A percentile compares a stretch with the other conserved stretches of the same genome.
These are phyloP conservation scores for Acanthamoeba pearcei DNA, from an alignment of 208 protist species.

Conservation along the genomic window DNA sequence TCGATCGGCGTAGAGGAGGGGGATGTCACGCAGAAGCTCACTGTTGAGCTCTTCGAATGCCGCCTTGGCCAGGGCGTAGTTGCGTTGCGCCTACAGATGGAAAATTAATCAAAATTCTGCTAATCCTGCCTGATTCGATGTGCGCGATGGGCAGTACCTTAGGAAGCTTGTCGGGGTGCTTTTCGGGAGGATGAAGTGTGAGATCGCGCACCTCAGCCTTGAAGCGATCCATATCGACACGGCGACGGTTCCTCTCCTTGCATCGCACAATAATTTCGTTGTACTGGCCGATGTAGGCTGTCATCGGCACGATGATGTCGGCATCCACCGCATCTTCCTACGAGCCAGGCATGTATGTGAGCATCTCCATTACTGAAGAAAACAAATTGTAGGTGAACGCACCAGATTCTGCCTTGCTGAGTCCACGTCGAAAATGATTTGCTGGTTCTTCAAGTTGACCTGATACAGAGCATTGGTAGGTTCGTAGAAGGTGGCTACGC, in stretches of 20 bases:
- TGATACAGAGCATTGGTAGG: slow-evolving; percentile 5
- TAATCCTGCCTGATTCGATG: neutral
- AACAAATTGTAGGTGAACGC: neutral
- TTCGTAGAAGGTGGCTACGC: slow-evolving; percentile 58
- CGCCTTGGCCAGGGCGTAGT: slow-evolving; percentile 45
- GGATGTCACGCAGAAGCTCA: slow-evolving; percentile 49
- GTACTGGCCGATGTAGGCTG: slow-evolving; percentile 63
- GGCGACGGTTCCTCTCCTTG: slow-evolving; percentile 65
- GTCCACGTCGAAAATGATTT: slow-evolving; percentile 62
- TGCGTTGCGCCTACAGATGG: slow-evolving; percentile 12
- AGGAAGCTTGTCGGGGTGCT: slow-evolving; percentile 50
- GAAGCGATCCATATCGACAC: slow-evolving; percentile 66
- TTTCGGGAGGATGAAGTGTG: slow-evolving; percentile 54
- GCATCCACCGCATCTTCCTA: slow-evolving; percentile 35
- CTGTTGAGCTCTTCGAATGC: slow-evolving; percentile 65
- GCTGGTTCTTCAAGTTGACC: slow-evolving; percentile 47
- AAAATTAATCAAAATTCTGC: no score
- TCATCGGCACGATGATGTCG: slow-evolving; percentile 34
- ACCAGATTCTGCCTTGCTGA: slow-evolving; percentile 19
- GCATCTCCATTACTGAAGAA: neutral
- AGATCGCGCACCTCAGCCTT: slow-evolving; percentile 57
- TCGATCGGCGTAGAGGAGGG: slow-evolving; percentile 47
- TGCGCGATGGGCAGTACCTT: neutral
- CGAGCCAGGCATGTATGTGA: neutral
- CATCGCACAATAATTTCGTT: neutral